These are phyloP conservation scores for Canariomyces notabilis DNA, from an alignment of 2,329 filamentous ascomycete genomes.

Conservation along the genomic window DNA sequence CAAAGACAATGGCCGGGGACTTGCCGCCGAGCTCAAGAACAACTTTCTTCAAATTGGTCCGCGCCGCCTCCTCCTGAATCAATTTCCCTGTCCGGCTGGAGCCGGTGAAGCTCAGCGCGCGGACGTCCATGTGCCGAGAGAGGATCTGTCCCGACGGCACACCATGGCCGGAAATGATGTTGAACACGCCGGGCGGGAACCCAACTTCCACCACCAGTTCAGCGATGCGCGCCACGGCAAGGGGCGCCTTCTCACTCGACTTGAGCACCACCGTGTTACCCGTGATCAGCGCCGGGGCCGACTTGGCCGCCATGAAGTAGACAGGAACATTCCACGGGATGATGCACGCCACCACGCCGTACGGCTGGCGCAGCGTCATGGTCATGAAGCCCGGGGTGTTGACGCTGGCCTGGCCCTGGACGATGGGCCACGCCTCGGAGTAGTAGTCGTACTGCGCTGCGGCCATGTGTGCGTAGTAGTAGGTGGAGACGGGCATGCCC, in stretches of 20 bases:
- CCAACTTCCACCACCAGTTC: slow-evolving; percentile 65
- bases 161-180: slow-evolving; percentile 67
- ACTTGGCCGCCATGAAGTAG: slow-evolving; percentile 42
- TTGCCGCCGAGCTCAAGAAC: slow-evolving; percentile 66
- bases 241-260: slow-evolving; percentile 49
- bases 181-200: slow-evolving; percentile 70
- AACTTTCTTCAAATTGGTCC: slow-evolving; percentile 60
- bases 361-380: slow-evolving; percentile 45
- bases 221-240: slow-evolving; percentile 36
- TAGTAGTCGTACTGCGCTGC: slow-evolving; percentile 37
- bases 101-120: slow-evolving; percentile 74
- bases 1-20: slow-evolving; percentile 59
- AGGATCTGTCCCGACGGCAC: slow-evolving; percentile 61
- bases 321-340: slow-evolving; percentile 54
- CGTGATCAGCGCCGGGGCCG: slow-evolving; percentile 43
- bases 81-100: slow-evolving; percentile 64
- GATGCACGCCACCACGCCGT: slow-evolving; percentile 50
- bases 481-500: slow-evolving; percentile 37
- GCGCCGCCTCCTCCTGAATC: slow-evolving; percentile 67
- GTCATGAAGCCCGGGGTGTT: slow-evolving; percentile 44
- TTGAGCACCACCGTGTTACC: slow-evolving; percentile 50
- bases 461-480: slow-evolving; percentile 34
- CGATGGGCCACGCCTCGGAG: slow-evolving; percentile 38
- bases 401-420: slow-evolving; percentile 42
- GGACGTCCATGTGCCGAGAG: slow-evolving; percentile 61